Evolutionary conservation across 2,329 filamentous ascomycete species (phyloP), one percentile per base, ranked within the genome.

Genomic region (Pseudopithomyces chartarum): DNA sequence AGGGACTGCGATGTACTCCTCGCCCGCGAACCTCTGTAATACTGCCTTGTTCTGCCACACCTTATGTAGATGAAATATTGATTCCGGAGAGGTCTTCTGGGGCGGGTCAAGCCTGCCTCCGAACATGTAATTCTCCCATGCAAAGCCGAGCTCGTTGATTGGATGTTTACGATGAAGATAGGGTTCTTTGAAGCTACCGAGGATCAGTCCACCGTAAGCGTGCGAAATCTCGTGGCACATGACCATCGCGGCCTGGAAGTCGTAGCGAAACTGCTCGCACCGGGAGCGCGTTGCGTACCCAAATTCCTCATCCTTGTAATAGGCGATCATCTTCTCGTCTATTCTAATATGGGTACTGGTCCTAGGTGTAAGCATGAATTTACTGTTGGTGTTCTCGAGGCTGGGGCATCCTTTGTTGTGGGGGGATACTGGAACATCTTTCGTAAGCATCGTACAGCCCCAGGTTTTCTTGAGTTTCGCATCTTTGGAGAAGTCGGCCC

Each of bases 91-190:
- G 1, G 43, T 52, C 23, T 59, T 61, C 29, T 72, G 62, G 42
- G 69, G 67, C 1, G 73, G 71, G 26, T 75, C 72, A 26, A 74
- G 66, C 3, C 73, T 59, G 23, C 60, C 60, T 13, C 73, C 72
- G 38, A 76, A 74, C 61, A 73, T 68, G 58, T 71, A 73, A 44
- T 71, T 65, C 52, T 76, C 74, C 72, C 73, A 76, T n/a, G 70
- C 67, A 45, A 59, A 69, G 13, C 74, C 74, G 61, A 66, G 69
- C 46, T 76, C 74, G 2, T 61, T 58, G 6, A 62, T 62, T 2
- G 69, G 71, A 54, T 67, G 65, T 17, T 71, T 59, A 12, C 56
- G 51, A 11, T 57, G 53, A 22, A 73, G 64, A 39, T 55, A 61
- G 26, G 71, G 68, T 58, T 76, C 74, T 4, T 39, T 33, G 1